Conservation (phyloP, 208 protist species). For the Histomonas meleagridis region DNA sequence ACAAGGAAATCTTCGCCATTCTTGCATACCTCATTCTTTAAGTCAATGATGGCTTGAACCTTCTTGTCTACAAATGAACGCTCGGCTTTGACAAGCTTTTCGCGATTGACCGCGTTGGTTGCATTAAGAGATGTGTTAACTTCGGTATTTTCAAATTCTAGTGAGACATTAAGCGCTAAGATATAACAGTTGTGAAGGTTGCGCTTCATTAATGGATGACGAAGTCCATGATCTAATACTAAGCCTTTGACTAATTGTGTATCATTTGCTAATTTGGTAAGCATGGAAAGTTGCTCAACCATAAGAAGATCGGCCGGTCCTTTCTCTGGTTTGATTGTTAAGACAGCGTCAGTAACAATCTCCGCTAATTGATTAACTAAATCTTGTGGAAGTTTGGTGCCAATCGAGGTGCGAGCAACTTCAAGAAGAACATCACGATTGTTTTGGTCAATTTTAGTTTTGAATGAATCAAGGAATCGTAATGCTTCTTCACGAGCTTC, state of each 20-base stretch:
- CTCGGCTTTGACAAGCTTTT: constrained; percentile 73
- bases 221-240: constrained; percentile 96
- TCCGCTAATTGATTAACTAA: constrained; percentile 66
- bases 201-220: constrained; percentile 82
- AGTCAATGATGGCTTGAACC: constrained; percentile 87
- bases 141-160: constrained; percentile 94
- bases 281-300: constrained; percentile 98
- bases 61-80: constrained; percentile 78
- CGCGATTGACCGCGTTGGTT: constrained; percentile 83
- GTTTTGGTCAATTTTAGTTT: constrained; percentile 53
- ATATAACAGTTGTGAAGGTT: constrained; percentile 88
- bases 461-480: constrained; percentile 69
- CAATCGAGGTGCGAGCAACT: constrained; percentile 47
- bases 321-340: constrained; percentile 35
- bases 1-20: constrained; percentile 85
- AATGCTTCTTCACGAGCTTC: constrained; percentile 63
- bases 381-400: constrained; percentile 55
- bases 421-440: constrained; percentile 74
- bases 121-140: constrained; percentile 93
- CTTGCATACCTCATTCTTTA: constrained; percentile 81
- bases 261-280: constrained; percentile 68
- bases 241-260: constrained; percentile 90
- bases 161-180: constrained; percentile 93
- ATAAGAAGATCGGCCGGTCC: constrained; percentile 89
- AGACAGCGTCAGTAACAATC: constrained; percentile 48